phyloP scores from a whole-genome alignment of 805 yeast genomes.

The Zygoascus tannicola region DNA sequence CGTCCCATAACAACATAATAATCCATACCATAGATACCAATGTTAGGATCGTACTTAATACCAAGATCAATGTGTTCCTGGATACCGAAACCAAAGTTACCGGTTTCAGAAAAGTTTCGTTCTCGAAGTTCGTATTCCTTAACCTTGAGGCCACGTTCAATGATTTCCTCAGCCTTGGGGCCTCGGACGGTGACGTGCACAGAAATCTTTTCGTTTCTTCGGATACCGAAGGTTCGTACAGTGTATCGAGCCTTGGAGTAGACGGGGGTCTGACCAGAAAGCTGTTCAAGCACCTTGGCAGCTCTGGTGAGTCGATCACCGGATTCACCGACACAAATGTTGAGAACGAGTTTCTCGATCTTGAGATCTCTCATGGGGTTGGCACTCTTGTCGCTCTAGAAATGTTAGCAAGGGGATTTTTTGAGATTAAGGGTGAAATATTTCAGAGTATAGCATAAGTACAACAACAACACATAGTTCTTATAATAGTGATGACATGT shows the following conservation, averaged over 20 bases:
- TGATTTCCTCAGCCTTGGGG: conserved; percentile 98
- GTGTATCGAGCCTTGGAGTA: conserved; percentile 99
- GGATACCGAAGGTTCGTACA: conserved; percentile 99
- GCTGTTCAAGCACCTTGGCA: conserved; percentile 98
- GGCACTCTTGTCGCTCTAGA: conserved; percentile 30
- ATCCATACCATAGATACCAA: conserved; percentile 99
- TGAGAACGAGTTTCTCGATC: conserved; percentile 98
- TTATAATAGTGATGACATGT: too few relatives aligned
- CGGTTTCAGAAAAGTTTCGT: conserved; percentile 96
- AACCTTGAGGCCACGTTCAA: conserved; percentile 99
- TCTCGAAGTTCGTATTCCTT: conserved; percentile 95
- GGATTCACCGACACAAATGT: conserved; percentile 99
- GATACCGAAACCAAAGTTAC: conserved; percentile 99
- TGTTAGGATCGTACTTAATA: conserved; percentile 99
- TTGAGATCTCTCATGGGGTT: conserved; percentile 98
- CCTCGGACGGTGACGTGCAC: conserved; percentile 99
- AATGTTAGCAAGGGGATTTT: too few relatives aligned
- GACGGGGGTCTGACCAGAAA: conserved; percentile 99
- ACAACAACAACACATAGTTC: too few relatives aligned
- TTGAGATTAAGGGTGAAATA: too few relatives aligned
- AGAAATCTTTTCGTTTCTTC: conserved; percentile 99
- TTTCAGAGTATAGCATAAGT: too few relatives aligned
- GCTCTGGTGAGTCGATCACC: conserved; percentile 99
- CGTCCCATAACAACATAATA: conserved; percentile 99
- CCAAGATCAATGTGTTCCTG: conserved; percentile 99